Evolutionary conservation across 2,329 filamentous ascomycete species (phyloP), one percentile per base, ranked within the genome.

Genomic region (Beauveria brongniartii): DNA sequence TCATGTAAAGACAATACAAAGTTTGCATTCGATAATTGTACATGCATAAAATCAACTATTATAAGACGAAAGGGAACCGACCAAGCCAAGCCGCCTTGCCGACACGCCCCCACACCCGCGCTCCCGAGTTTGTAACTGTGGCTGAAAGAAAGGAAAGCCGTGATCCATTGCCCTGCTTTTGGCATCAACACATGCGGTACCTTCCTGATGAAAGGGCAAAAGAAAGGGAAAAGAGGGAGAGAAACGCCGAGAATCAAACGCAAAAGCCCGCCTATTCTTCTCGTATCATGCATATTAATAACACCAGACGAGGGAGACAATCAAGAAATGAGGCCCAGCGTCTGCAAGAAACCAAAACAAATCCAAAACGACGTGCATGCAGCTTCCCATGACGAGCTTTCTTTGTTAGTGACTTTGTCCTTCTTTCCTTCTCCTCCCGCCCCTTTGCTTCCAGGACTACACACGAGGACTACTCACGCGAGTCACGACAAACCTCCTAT

Each of bases 241-340:
- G 34, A 37, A 37, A 37, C 34, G 34, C 34, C 34, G 12, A 37
- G 34, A 16, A 37, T 14, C 34, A 16, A 37, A 37, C 14, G 34
- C 34, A 14, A 37, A 37, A 34, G 30, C 30, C 30, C 3, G 3
- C 30, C 30, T 34, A 14, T 34, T 14, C 30, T 14, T 34, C 30
- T 12, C 10, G 34, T 16, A 37, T 37, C 34, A 14, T 37, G 34
- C 34, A 37, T 37, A 37, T 6, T 37, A 37, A 37, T 37, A 37
- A 37, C 34, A 37, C 34, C 12, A 37, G 34, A 37, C 12, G 34
- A 37, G 34, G 34, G 34, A 37, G 34, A 37, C 34, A 6, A 37
- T 37, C 34, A 48, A 51, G 51, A 51, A 52, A 63, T 14, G 61
- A 52, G 43, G 61, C n/a, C 28, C 22, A 10, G n/a, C 9, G 50